phyloP scores from a whole-genome alignment of 2,329 filamentous ascomycete genomes.

The Aspergillus sp. region DNA sequence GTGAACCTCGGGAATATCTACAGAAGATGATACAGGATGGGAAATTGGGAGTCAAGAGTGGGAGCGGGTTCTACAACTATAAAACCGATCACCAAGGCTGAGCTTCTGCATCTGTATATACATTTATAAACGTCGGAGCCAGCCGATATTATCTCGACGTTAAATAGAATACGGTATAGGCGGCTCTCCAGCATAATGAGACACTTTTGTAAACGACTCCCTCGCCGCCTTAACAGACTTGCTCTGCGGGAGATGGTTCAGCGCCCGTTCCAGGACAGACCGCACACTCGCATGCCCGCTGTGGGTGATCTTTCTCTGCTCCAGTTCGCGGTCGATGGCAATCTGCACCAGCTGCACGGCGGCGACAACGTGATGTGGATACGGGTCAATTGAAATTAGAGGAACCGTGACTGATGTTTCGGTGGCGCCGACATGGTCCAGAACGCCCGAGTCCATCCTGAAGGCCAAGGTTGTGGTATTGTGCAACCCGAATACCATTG shows the following conservation, averaged over 20 bases:
- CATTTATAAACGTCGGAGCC: not conserved
- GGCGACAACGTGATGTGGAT: slow-evolving; percentile 32
- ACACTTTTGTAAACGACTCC: not conserved
- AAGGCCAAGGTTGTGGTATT: slow-evolving; percentile 20
- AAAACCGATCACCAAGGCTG: not conserved
- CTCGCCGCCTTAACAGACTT: slow-evolving; percentile 28
- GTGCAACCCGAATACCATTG: slow-evolving; percentile 28
- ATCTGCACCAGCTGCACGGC: slow-evolving; percentile 29
- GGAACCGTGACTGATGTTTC: slow-evolving; percentile 14
- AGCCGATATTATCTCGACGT: not conserved
- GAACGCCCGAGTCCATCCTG: slow-evolving; percentile 1
- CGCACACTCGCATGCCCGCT: slow-evolving; percentile 24
- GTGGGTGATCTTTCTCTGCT: slow-evolving; percentile 23
- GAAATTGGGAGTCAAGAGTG: not conserved
- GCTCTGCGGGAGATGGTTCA: slow-evolving; percentile 29
- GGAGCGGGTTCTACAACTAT: not conserved
- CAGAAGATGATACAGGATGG: not conserved
- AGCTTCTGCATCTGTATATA: not conserved
- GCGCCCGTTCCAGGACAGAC: slow-evolving; percentile 23
- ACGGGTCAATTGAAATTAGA: slow-evolving; percentile 31
- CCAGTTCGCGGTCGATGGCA: slow-evolving; percentile 25
- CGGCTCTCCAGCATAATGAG: not conserved
- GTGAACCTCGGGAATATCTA: not conserved
- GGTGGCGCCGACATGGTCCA: not conserved
- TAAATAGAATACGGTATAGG: slow-evolving; percentile 15